Percentiles rank a stretch among this genome's conserved stretches.
These are phyloP conservation scores for Scenedesmus sp. DNA, from an alignment of 163 green algal species.

Conservation along the genomic window DNA sequence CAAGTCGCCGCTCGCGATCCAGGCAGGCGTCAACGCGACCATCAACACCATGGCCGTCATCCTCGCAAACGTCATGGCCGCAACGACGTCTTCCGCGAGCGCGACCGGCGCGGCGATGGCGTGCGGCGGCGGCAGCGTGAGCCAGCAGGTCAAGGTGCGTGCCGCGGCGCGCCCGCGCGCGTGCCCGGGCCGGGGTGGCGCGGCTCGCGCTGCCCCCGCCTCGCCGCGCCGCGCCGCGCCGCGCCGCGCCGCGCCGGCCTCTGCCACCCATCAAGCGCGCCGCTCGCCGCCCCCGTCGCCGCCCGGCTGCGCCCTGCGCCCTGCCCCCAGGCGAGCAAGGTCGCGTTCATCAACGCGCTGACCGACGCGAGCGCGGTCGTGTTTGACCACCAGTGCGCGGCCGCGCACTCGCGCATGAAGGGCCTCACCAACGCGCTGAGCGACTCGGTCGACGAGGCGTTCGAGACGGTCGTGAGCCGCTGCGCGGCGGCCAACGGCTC, in stretches of 20 bases:
- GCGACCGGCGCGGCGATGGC: slow-evolving; percentile 22
- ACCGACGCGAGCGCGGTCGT: slow-evolving; percentile 41
- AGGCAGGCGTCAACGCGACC: slow-evolving; percentile 33
- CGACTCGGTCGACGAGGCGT: slow-evolving; percentile 34
- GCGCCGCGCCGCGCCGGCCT: no score
- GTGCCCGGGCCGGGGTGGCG: no score
- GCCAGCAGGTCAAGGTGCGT: slow-evolving; percentile 34
- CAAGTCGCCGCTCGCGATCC: slow-evolving; percentile 13
- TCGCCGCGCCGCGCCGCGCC: no score
- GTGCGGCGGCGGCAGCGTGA: slow-evolving; percentile 38
- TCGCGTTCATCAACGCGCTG: slow-evolving; percentile 36
- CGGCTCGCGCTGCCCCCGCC: no score
- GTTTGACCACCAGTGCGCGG: slow-evolving; percentile 37
- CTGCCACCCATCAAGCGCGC: neutral
- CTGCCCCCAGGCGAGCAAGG: slow-evolving; percentile 37
- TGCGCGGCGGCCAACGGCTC: slow-evolving; percentile 14
- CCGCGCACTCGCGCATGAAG: slow-evolving; percentile 37
- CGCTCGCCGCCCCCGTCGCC: no score
- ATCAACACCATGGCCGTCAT: slow-evolving; percentile 45
- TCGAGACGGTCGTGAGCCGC: slow-evolving; percentile 21
- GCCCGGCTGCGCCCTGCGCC: no score
- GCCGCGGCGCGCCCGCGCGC: no score
- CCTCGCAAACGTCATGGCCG: slow-evolving; percentile 33
- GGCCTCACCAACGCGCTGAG: slow-evolving; percentile 29
- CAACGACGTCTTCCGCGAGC: slow-evolving; percentile 8